A percentile compares a stretch with the other conserved stretches of the same genome.
These are phyloP conservation scores for Senna siamea DNA, from an alignment of 306 rosid genomes.

Conservation along the genomic window DNA sequence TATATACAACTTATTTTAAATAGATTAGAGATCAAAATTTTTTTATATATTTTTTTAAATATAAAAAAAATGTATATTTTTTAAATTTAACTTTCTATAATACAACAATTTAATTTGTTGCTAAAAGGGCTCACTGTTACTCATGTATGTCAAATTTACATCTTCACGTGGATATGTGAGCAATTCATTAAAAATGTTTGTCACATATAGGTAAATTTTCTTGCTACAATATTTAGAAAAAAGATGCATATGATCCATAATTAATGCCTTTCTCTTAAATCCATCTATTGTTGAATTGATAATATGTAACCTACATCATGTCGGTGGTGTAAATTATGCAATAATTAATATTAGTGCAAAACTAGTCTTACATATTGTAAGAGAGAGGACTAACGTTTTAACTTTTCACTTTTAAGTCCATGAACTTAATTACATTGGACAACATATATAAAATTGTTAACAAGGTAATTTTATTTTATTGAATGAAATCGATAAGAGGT, in stretches of 20 bases:
- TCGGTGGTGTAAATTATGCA: not conserved
- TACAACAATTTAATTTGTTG: not conserved
- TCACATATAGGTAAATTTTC: not conserved
- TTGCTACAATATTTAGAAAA: not conserved
- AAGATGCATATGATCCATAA: not conserved
- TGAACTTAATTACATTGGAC: not conserved
- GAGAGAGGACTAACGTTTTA: not conserved
- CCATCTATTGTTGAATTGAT: too few species aligned
- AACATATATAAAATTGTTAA: too few species aligned
- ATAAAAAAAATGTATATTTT: too few species aligned
- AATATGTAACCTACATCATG: not conserved
- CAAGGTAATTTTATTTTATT: too few species aligned
- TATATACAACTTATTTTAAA: too few species aligned
- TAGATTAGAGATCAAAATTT: too few species aligned
- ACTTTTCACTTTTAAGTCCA: not conserved
- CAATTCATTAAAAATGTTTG: not conserved
- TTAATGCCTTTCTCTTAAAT: not conserved
- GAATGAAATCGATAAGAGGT: too few species aligned
- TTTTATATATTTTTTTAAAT: too few species aligned
- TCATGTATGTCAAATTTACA: not conserved
- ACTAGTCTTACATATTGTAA: too few species aligned
- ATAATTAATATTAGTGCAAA: not conserved
- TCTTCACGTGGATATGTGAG: not conserved
- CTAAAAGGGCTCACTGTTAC: not conserved
- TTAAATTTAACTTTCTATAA: too few species aligned